A percentile compares a stretch with the other conserved stretches of the same genome.
phyloP scores from a whole-genome alignment of 1,284 basidiomycete genomes.

The Moniliophthora roreri region DNA sequence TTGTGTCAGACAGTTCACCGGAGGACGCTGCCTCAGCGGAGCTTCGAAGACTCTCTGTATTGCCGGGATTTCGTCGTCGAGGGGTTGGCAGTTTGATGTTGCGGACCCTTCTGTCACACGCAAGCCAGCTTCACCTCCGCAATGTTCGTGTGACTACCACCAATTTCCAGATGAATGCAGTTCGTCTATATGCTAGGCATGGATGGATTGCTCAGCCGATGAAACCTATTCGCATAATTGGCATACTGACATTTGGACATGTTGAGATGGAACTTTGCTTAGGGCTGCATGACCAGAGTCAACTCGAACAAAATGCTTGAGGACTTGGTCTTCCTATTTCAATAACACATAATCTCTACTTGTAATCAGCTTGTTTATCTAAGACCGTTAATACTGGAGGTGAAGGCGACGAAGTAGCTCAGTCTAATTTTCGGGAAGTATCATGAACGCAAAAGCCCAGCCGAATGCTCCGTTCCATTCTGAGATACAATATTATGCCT shows the following conservation, averaged over 20 bases:
- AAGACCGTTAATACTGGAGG: too few species aligned
- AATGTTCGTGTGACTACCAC: background rate
- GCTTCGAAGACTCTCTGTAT: slow-evolving; percentile 1
- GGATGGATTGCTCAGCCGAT: slow-evolving; percentile 3
- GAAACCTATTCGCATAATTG: background rate
- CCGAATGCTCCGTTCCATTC: too few species aligned
- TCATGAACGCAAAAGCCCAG: too few species aligned
- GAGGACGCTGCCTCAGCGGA: slow-evolving; percentile 1
- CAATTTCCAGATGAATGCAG: slow-evolving; percentile 4
- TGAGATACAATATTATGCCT: too few species aligned
- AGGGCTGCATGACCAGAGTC: background rate
- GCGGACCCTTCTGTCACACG: background rate
- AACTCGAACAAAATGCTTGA: too few species aligned
- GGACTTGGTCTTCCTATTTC: too few species aligned
- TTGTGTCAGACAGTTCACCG: background rate
- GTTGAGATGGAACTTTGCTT: background rate
- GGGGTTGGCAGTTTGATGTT: slow-evolving; percentile 1
- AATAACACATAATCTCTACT: too few species aligned
- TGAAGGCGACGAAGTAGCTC: too few species aligned
- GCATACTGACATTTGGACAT: slow-evolving; percentile 1
- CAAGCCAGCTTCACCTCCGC: background rate
- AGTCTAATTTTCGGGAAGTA: too few species aligned
- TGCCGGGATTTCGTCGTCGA: slow-evolving; percentile 1
- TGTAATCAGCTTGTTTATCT: too few species aligned
- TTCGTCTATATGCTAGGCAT: slow-evolving; percentile 2